Evolutionary conservation across 345 rosid genomes (phyloP).

Genomic region (Camelina hispida): DNA sequence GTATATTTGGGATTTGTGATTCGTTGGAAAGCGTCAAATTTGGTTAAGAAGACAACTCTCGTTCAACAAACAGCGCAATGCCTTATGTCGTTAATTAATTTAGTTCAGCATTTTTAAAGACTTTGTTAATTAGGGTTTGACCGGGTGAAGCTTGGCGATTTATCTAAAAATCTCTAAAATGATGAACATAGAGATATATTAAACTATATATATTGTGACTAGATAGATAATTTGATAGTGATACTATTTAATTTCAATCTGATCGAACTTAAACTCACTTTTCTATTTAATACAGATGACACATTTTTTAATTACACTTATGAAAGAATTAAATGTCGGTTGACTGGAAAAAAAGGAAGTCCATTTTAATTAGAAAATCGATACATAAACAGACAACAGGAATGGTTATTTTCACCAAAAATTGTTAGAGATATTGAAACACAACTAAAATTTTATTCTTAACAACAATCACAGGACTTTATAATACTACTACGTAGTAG

Average conservation of each 20-base stretch:
- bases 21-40: constrained; percentile 25
- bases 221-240: too few species aligned
- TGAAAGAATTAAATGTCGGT: background rate
- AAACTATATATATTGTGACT: background rate
- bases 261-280: background rate
- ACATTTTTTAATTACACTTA: background rate
- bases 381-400: background rate
- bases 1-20: constrained; percentile 2
- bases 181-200: too few species aligned
- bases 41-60: constrained; percentile 27
- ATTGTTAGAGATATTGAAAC: background rate
- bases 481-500: too few species aligned
- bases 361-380: background rate
- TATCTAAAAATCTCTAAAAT: background rate
- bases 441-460: background rate
- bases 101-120: too few species aligned
- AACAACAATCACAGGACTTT: background rate
- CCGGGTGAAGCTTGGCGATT: constrained; percentile 1
- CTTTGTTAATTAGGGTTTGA: constrained; percentile 5
- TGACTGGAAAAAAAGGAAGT: background rate
- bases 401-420: background rate
- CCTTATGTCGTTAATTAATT: background rate
- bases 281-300: too few species aligned
- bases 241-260: background rate
- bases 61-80: constrained; percentile 18